Evolutionary conservation across 805 yeast species (phyloP).

Genomic region (Myxozyma sirexii): DNA sequence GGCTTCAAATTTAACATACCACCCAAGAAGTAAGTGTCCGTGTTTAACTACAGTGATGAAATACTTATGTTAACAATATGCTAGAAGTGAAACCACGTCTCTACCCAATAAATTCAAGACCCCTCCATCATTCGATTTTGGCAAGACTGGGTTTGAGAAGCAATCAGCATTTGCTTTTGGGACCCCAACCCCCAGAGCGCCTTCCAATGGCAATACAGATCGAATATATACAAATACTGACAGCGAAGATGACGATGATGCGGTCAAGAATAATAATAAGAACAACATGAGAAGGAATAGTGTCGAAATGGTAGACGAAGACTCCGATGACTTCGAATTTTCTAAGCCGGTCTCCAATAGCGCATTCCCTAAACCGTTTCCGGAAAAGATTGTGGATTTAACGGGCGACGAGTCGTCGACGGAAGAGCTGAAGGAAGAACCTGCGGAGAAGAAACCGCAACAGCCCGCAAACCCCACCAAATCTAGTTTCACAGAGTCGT

Average conservation of each 20-base stretch:
- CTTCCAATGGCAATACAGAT: no score
- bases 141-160: neutral
- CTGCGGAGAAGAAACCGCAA: neutral
- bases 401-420: neutral
- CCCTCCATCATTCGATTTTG: slow-evolving; percentile 7
- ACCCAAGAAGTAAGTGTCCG: neutral
- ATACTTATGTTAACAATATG: neutral
- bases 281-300: no score
- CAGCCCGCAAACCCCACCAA: neutral
- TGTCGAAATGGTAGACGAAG: neutral
- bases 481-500: neutral
- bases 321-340: no score
- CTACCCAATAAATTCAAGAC: slow-evolving; percentile 3
- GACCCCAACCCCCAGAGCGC: slow-evolving; percentile 12
- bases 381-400: slow-evolving; percentile 16
- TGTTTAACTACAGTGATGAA: neutral
- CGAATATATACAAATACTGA: neutral
- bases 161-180: neutral
- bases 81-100: neutral
- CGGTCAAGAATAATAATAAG: neutral
- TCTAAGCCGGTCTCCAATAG: no score
- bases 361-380: slow-evolving; percentile 15
- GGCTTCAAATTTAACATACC: slow-evolving; percentile 5
- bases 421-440: no score
- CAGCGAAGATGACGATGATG: slow-evolving; percentile 10